phyloP scores from a whole-genome alignment of 257 asterid genomes.

The Knoxia roxburghii region DNA sequence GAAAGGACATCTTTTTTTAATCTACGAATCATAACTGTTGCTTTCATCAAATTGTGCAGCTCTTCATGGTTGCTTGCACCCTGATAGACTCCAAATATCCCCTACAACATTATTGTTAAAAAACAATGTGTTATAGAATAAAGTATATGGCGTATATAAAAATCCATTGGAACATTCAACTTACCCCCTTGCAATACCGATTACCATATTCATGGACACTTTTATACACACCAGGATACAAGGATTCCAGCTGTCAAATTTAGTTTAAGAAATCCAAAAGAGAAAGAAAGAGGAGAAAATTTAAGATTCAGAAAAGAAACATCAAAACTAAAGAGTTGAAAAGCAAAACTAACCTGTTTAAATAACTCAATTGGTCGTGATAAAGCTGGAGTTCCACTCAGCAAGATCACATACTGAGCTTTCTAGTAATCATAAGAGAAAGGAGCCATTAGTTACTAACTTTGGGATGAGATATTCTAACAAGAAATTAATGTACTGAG shows the following conservation, averaged over 20 bases:
- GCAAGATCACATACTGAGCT: slow-evolving; percentile 74
- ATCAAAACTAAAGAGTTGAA: background rate
- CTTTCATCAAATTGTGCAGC: slow-evolving; percentile 91
- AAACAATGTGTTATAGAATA: background rate
- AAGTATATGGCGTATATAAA: background rate
- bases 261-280: slow-evolving; percentile 4
- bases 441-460: background rate
- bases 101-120: slow-evolving; percentile 35
- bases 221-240: slow-evolving; percentile 78
- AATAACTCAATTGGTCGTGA: slow-evolving; percentile 89
- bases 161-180: slow-evolving; percentile 17
- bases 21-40: slow-evolving; percentile 88
- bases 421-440: slow-evolving; percentile 41
- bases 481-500: background rate
- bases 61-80: slow-evolving; percentile 98
- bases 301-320: background rate
- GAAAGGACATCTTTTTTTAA: slow-evolving; percentile 92
- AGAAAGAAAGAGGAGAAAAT: background rate
- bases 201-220: slow-evolving; percentile 82
- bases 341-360: slow-evolving; percentile 56
- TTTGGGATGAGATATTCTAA: background rate
- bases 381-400: slow-evolving; percentile 97
- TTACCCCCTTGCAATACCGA: slow-evolving; percentile 99
- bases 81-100: slow-evolving; percentile 81
- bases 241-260: slow-evolving; percentile 74